phyloP scores from a whole-genome alignment of 129 eudicot species.

The Dittrichia graveolens region DNA sequence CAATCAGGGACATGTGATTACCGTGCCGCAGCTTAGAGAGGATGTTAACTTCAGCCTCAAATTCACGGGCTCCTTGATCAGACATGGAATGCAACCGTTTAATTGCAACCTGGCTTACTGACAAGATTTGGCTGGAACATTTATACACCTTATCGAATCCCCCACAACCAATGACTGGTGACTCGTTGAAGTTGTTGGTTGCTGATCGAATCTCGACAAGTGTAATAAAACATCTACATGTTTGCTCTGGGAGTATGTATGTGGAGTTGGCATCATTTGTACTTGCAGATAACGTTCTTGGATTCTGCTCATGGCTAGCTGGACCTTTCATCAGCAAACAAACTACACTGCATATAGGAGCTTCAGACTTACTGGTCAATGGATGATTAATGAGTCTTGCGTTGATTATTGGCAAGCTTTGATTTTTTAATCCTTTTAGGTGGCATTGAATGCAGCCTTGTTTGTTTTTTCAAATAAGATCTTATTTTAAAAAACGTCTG shows the following conservation, averaged over 20 bases:
- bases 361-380: too few species aligned
- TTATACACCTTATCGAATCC: slow-evolving; percentile 37
- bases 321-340: too few species aligned
- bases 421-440: too few species aligned
- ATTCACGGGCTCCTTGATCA: slow-evolving; percentile 25
- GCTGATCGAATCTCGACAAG: slow-evolving; percentile 24
- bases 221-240: slow-evolving; percentile 16
- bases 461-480: too few species aligned
- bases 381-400: too few species aligned
- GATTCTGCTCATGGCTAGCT: too few species aligned
- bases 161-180: slow-evolving; percentile 28
- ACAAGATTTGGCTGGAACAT: slow-evolving; percentile 7
- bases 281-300: too few species aligned
- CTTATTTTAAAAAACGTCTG: too few species aligned
- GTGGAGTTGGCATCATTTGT: not conserved
- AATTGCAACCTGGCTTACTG: slow-evolving; percentile 17
- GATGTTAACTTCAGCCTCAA: slow-evolving; percentile 25
- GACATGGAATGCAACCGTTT: slow-evolving; percentile 33
- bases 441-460: too few species aligned
- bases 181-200: slow-evolving; percentile 27
- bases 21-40: slow-evolving; percentile 37
- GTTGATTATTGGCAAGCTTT: too few species aligned
- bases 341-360: too few species aligned
- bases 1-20: slow-evolving; percentile 35
- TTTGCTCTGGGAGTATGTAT: slow-evolving; percentile 20